Evolutionary conservation across 768 basidiomycete species (phyloP).

Genomic region (Amyloporia xantha): DNA sequence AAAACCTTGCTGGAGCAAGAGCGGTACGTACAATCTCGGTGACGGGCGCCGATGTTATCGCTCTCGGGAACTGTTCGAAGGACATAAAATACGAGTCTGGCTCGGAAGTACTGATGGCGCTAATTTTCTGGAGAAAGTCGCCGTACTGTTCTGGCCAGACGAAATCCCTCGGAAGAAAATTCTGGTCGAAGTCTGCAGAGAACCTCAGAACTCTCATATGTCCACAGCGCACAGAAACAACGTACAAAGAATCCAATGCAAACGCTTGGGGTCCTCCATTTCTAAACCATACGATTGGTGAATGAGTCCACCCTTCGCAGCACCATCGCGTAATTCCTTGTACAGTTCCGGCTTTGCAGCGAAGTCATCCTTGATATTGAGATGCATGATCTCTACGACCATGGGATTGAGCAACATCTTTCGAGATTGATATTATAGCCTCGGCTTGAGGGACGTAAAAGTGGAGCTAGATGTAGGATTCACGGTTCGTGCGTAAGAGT

Average conservation of each 20-base stretch:
- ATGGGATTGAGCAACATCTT: too few relatives aligned
- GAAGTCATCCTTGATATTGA: not conserved
- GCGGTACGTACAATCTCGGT: not conserved
- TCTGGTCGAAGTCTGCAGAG: not conserved
- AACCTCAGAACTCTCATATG: not conserved
- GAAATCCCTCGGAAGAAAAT: not conserved
- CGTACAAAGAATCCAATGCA: not conserved
- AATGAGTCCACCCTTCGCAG: not conserved
- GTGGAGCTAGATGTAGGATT: too few relatives aligned
- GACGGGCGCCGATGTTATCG: not conserved
- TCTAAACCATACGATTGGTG: not conserved
- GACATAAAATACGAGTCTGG: not conserved
- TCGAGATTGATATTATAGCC: too few relatives aligned
- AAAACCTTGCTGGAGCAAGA: not conserved
- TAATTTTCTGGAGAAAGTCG: not conserved
- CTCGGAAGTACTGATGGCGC: not conserved
- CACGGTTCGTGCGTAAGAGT: too few relatives aligned
- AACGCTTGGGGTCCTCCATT: not conserved
- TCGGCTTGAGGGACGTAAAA: too few relatives aligned
- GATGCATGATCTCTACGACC: not conserved
- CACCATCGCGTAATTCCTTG: not conserved
- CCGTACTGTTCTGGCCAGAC: slow-evolving; percentile 1
- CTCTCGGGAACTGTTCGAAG: not conserved
- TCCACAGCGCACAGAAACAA: not conserved
- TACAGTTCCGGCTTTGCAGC: not conserved